A percentile compares a stretch with the other conserved stretches of the same genome.
phyloP scores from a whole-genome alignment of 352 stramenopile species.

The Globisporangium cylindrosporum region DNA sequence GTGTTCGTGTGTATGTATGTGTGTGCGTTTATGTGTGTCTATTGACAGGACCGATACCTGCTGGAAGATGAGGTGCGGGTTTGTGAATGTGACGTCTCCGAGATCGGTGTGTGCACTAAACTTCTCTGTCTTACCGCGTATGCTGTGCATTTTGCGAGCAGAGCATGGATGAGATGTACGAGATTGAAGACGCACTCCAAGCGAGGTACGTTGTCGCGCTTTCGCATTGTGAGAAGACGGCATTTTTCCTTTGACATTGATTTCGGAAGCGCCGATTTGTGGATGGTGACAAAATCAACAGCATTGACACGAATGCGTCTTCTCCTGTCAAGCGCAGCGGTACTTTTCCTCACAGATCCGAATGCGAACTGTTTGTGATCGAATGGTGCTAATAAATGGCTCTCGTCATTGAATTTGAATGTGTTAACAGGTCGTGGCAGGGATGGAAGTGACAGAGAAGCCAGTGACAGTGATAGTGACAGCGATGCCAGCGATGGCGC shows the following conservation, averaged over 20 bases:
- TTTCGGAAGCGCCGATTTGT: background rate
- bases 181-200: conserved; percentile 50
- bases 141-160: conserved; percentile 15
- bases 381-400: no score
- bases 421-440: background rate
- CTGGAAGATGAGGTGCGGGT: conserved; percentile 45
- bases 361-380: background rate
- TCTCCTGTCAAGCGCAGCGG: conserved; percentile 31
- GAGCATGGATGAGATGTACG: conserved; percentile 81
- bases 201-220: conserved; percentile 31
- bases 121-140: background rate
- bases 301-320: conserved; percentile 53
- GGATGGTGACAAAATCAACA: conserved; percentile 6
- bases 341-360: background rate
- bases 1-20: background rate
- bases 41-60: conserved; percentile 32
- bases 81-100: background rate
- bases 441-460: background rate
- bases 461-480: conserved; percentile 6
- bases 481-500: conserved; percentile 8
- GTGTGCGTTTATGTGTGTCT: background rate
- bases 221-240: background rate
- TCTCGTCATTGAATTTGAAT: background rate
- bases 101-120: background rate
- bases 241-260: background rate